A percentile compares a stretch with the other conserved stretches of the same genome.
These are phyloP conservation scores for Phlebopus sp. DNA, from an alignment of 1,284 basidiomycete species.

Conservation along the genomic window DNA sequence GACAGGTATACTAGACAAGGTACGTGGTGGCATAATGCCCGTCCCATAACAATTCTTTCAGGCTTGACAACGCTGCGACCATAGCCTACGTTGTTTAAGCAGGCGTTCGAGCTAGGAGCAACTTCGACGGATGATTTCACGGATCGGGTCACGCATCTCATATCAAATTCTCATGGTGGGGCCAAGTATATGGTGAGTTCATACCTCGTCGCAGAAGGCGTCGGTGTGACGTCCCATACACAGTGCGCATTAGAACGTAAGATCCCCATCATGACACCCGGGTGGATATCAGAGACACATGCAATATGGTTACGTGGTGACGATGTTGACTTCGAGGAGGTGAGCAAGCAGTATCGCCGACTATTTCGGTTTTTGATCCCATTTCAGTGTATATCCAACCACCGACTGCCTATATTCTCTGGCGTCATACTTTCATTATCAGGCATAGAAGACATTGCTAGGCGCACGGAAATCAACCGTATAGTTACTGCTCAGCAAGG, in stretches of 20 bases:
- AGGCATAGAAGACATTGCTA: constrained; percentile 55
- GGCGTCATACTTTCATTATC: constrained; percentile 63
- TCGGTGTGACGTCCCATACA: constrained; percentile 6
- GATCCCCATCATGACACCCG: constrained; percentile 69
- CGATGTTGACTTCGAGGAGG: constrained; percentile 59
- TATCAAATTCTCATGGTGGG: constrained; percentile 66
- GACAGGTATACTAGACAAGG: constrained; percentile 71
- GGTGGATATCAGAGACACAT: constrained; percentile 70
- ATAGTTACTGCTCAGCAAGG: constrained; percentile 54
- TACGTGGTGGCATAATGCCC: constrained; percentile 28
- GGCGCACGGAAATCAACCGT: constrained; percentile 56
- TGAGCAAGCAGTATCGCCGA: constrained; percentile 30
- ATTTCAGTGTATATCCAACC: constrained; percentile 46
- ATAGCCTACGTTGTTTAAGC: constrained; percentile 65
- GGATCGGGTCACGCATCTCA: constrained; percentile 76
- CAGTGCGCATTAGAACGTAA: constrained; percentile 74
- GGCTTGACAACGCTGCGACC: background rate
- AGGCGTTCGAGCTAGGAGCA: constrained; percentile 76
- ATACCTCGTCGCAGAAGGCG: background rate
- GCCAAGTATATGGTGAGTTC: constrained; percentile 68
- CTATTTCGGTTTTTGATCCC: constrained; percentile 7
- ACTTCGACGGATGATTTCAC: constrained; percentile 64
- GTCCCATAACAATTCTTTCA: constrained; percentile 1
- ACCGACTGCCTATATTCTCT: constrained; percentile 67
- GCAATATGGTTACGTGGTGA: constrained; percentile 75